phyloP scores from a whole-genome alignment of 2,329 filamentous ascomycete genomes.

The Aspergillus eucalypticola region DNA sequence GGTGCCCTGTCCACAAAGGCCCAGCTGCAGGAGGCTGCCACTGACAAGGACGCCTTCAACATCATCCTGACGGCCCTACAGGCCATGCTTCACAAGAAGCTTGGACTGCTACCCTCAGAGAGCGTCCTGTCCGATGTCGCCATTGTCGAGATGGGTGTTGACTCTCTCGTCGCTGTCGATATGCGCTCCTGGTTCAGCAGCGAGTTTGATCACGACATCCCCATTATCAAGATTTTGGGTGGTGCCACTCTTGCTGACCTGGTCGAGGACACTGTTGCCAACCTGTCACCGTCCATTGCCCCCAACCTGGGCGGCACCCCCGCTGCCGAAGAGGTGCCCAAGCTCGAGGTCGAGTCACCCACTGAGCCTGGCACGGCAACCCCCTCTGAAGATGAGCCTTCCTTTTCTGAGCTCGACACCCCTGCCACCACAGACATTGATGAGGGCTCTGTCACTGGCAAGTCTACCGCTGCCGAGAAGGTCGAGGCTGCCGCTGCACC shows the following conservation, averaged over 20 bases:
- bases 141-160: neutral
- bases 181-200: slow-evolving; percentile 8
- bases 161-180: slow-evolving; percentile 7
- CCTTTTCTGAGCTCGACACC: too few relatives aligned
- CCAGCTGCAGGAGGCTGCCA: neutral
- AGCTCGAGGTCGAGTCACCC: neutral
- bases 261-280: neutral
- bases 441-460: neutral
- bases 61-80: neutral
- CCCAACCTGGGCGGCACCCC: neutral
- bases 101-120: neutral
- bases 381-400: too few relatives aligned
- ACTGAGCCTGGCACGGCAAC: too few relatives aligned
- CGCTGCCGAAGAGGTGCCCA: neutral
- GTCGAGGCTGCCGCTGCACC: neutral
- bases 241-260: neutral
- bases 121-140: neutral
- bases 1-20: neutral
- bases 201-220: neutral
- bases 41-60: neutral
- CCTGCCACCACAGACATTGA: too few relatives aligned
- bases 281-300: neutral
- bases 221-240: neutral
- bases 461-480: neutral
- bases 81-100: neutral